phyloP scores from a whole-genome alignment of 1,284 basidiomycete genomes.

The Meira nashicola region DNA sequence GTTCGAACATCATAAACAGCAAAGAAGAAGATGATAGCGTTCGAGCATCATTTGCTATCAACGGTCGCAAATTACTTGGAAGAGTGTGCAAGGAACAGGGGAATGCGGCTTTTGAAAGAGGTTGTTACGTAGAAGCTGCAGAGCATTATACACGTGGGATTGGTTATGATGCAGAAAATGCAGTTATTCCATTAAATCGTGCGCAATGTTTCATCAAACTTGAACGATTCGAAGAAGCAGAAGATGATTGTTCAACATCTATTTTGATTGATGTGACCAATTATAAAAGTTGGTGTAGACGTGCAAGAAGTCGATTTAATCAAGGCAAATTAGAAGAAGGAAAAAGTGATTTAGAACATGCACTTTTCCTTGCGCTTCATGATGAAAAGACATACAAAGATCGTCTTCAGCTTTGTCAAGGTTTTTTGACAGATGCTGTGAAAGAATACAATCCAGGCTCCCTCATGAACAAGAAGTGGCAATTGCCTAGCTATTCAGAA shows the following conservation, averaged over 20 bases:
- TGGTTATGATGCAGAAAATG: conserved; percentile 21
- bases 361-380: conserved; percentile 12
- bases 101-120: conserved; percentile 13
- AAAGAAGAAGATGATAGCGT: too few species aligned
- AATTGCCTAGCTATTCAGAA: too few species aligned
- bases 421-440: conserved; percentile 9
- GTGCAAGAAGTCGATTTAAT: conserved; percentile 17
- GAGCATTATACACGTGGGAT: conserved; percentile 27
- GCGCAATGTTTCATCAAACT: conserved; percentile 25
- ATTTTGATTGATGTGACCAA: conserved; percentile 18
- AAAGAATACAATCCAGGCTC: too few species aligned
- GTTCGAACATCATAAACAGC: too few species aligned
- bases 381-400: conserved; percentile 15
- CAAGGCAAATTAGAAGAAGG: conserved; percentile 17
- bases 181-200: conserved; percentile 25
- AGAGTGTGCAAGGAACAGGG: conserved; percentile 16
- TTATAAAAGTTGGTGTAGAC: conserved; percentile 24
- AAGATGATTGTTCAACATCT: conserved; percentile 20
- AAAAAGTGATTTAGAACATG: conserved; percentile 19
- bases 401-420: conserved; percentile 13
- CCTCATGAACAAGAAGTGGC: too few species aligned
- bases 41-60: background rate
- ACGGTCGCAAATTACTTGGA: conserved; percentile 15
- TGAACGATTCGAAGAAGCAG: conserved; percentile 17
- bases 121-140: conserved; percentile 10